Percentiles rank a stretch among this genome's conserved stretches.
Evolutionary conservation across 106 monocot genomes (phyloP).

Genomic region (Acorus gramineus): DNA sequence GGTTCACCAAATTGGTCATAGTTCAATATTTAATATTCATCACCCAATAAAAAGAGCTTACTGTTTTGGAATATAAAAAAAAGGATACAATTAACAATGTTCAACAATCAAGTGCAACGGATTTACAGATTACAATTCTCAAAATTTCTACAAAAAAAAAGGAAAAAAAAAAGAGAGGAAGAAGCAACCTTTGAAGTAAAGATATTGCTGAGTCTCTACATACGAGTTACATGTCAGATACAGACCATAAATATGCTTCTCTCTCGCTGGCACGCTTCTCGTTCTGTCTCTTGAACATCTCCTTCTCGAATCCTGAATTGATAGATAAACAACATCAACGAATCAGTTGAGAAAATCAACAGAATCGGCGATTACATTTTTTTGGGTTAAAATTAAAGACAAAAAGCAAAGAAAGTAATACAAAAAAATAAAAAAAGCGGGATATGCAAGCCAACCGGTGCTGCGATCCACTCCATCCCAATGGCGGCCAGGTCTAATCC

Average conservation of each 20-base stretch:
- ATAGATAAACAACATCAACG: neutral
- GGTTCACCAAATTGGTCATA: too few relatives aligned
- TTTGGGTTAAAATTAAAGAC: neutral
- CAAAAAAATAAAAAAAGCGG: constrained; percentile 1
- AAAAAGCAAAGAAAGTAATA: neutral
- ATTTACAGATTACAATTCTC: too few relatives aligned
- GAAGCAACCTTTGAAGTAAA: too few relatives aligned
- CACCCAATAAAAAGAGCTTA: too few relatives aligned
- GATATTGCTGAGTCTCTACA: too few relatives aligned
- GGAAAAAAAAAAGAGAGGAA: too few relatives aligned
- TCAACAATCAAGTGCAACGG: too few relatives aligned
- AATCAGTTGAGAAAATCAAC: neutral
- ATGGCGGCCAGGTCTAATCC: constrained; percentile 83
- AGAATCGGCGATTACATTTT: too few relatives aligned
- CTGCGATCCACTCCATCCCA: constrained; percentile 99
- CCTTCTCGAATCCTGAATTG: constrained; percentile 69
- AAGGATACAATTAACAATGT: too few relatives aligned
- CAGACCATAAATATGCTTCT: constrained; percentile 87
- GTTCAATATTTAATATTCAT: too few relatives aligned
- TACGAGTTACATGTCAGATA: constrained; percentile 53
- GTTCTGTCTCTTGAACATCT: constrained; percentile 64
- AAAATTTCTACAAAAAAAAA: too few relatives aligned
- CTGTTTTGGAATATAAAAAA: too few relatives aligned
- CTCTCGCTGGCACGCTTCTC: constrained; percentile 60
- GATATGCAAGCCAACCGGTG: constrained; percentile 31